Evolutionary conservation across 495 filamentous ascomycete species (phyloP).

Genomic region (Glarea lozoyensis): DNA sequence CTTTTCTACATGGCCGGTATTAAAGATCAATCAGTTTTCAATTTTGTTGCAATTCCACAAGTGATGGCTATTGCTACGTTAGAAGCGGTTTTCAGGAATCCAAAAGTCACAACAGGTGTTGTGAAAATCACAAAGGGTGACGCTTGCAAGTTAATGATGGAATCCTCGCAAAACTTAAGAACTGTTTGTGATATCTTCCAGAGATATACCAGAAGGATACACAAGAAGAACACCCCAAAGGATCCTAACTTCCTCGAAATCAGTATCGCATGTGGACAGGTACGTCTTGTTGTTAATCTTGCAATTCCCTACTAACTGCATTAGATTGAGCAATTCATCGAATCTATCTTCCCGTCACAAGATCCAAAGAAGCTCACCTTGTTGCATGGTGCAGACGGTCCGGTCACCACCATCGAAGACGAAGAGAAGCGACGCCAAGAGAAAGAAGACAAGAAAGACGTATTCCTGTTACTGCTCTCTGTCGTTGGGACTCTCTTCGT

Average conservation of each 20-base stretch:
- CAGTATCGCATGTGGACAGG: slow-evolving; percentile 82
- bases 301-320: background rate
- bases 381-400: slow-evolving; percentile 22
- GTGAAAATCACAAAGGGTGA: slow-evolving; percentile 96
- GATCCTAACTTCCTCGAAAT: slow-evolving; percentile 94
- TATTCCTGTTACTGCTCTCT: slow-evolving; percentile 53
- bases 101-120: slow-evolving; percentile 74
- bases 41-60: slow-evolving; percentile 98
- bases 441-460: slow-evolving; percentile 44
- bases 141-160: slow-evolving; percentile 82
- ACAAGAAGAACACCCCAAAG: slow-evolving; percentile 87
- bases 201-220: slow-evolving; percentile 67
- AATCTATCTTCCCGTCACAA: slow-evolving; percentile 78
- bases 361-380: slow-evolving; percentile 35
- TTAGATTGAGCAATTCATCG: slow-evolving; percentile 96
- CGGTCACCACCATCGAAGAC: slow-evolving; percentile 25
- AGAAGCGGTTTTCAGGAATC: slow-evolving; percentile 87
- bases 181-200: slow-evolving; percentile 74
- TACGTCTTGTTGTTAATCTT: slow-evolving; percentile 29
- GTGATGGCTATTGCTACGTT: slow-evolving; percentile 95
- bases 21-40: slow-evolving; percentile 97
- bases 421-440: slow-evolving; percentile 30
- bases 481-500: slow-evolving; percentile 49
- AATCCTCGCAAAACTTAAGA: slow-evolving; percentile 82
- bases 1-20: slow-evolving; percentile 95